Base-by-base conservation (phyloP, 2,329 filamentous ascomycete species). In the Penicillium fuscoglaucum region DNA sequence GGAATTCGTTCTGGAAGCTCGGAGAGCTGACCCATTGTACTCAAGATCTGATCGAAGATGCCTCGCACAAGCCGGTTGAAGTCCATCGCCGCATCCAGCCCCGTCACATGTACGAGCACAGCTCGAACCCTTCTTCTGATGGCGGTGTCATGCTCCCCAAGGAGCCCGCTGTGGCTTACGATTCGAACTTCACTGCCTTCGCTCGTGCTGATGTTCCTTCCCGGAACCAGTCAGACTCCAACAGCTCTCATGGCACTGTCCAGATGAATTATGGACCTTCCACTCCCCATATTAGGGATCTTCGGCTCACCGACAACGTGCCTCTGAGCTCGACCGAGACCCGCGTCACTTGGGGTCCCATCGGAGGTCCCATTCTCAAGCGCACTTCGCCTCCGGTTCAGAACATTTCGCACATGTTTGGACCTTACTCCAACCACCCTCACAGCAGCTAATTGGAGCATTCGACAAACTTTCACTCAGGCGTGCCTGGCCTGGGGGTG, bases 111-210 rank as follows among this genome's bases (percentile, higher is more conserved):
- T 41, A 52, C 29, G n/a, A 24, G 4, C 15, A 26, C 19, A 26
- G 31, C 8, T 52, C 39, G 2, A 28, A 46, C 26, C 12, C 48
- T 13, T 57, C 48, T 15, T 31, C 28, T 1, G 41, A 57, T n/a
- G 55, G 55, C 9, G 55, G 55, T 3, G 49, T 53, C 6, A 46
- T 39, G 33, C 33, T 53, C 8, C 53, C 46, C 1, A 29, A 28
- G 13, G 29, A 82, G 5, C 21, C 31, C 29, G 6, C 19, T 5
- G 6, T n/a, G 17, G 6, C n/a, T 1, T 51, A 12, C 37, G 17
- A 21, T 15, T 31, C 53, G 8, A 35, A 15, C 26, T 50, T 24
- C 19, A 10, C 15, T 19, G 5, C 21, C 1, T 53, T 46, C 21
- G 1, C 21, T 8, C 31, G 10, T 2, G 21, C 4, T 21, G 29